phyloP scores from a whole-genome alignment of 495 filamentous ascomycete genomes.

The Lepraria neglecta region DNA sequence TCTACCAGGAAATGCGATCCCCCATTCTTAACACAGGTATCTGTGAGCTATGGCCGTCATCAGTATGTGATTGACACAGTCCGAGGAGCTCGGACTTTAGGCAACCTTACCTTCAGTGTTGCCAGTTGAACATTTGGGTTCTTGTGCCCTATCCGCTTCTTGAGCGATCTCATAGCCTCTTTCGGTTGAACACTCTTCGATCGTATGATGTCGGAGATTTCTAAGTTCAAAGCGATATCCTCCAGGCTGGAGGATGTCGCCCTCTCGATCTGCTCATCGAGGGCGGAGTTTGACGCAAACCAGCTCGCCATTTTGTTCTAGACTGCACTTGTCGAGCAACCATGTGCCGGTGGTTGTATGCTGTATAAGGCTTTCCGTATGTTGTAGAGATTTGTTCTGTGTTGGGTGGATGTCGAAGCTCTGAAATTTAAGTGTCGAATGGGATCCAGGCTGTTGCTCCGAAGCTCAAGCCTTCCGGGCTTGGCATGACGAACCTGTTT shows the following conservation, averaged over 20 bases:
- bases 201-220: slow-evolving; percentile 93
- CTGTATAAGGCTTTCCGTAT: too few species aligned
- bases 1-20: slow-evolving; percentile 93
- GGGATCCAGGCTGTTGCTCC: background rate
- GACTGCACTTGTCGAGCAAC: background rate
- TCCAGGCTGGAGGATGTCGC: slow-evolving; percentile 94
- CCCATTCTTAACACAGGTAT: slow-evolving; percentile 98
- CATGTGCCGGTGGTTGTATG: background rate
- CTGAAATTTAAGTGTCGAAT: background rate
- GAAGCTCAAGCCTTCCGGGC: slow-evolving; percentile 5
- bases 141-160: slow-evolving; percentile 86
- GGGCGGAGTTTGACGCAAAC: slow-evolving; percentile 79
- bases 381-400: background rate
- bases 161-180: slow-evolving; percentile 94
- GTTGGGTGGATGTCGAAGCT: background rate
- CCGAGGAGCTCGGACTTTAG: background rate
- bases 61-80: slow-evolving; percentile 5
- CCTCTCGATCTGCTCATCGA: slow-evolving; percentile 94
- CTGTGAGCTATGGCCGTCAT: slow-evolving; percentile 58
- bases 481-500: slow-evolving; percentile 17
- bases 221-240: slow-evolving; percentile 92
- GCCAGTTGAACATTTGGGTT: slow-evolving; percentile 95
- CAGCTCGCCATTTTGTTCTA: slow-evolving; percentile 71
- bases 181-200: slow-evolving; percentile 95
- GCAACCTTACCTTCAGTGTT: slow-evolving; percentile 67